Base-by-base conservation (phyloP, 768 basidiomycete species). In the Lenzites betulinus region DNA sequence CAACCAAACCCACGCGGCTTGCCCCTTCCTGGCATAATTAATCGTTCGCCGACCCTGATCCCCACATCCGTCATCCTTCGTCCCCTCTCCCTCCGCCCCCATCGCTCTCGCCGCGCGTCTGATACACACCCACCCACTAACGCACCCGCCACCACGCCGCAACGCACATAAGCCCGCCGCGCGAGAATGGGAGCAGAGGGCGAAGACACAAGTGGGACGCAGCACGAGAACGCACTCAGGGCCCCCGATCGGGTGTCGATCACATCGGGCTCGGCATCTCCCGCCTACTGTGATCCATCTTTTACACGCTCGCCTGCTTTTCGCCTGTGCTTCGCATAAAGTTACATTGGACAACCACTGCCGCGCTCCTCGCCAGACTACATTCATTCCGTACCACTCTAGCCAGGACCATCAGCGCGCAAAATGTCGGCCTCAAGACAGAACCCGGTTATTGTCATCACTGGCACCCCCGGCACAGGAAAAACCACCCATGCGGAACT, bases 381-480 rank as follows among this genome's bases (percentile, higher is more conserved):
- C 30, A 33, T n/a, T n/a, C 30, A 33, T 33, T 18, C 43, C 56
- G 26, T 18, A 20, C 26, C 48, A 41, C 30, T 9, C 50, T 7
- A 30, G 50, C n/a, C 35, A 7, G 4, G 15, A 23, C 43, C 9
- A 2, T 20, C 53, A 28, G n/a, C 43, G 13, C 23, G 30, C 23
- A 22, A n/a, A 18, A 60, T 63, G 62, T 55, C 62, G 7, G 18
- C 51, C 36, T 41, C 43, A 66, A 30, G 58, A 50, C 20, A 61
- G 36, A 51, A 64, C 48, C 92, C 92, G 46, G 82, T 88, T 51
- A 91, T 95, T 69, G 72, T 95, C 66, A 85, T 95, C 67, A 95
- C 93, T 43, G 94, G 93, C 61, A 95, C 93, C 16, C 93, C 93
- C 12, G 93, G 93, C n/a, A 95, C 94, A 36, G 95, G 94, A 56